phyloP scores from a whole-genome alignment of 768 basidiomycete species.

The Melanogaster broomeanus region DNA sequence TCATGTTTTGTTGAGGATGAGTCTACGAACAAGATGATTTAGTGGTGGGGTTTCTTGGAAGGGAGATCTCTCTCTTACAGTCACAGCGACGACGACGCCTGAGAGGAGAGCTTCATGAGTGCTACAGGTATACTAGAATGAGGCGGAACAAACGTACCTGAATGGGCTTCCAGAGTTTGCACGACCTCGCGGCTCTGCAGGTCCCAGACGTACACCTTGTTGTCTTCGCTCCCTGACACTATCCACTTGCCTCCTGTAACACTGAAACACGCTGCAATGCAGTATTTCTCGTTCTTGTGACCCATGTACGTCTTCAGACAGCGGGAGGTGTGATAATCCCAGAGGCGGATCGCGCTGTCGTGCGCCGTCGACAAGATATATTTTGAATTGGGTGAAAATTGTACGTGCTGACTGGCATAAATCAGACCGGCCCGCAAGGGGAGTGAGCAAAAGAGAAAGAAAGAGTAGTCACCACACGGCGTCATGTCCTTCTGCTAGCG shows the following conservation, averaged over 20 bases:
- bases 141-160: slow-evolving; percentile 43
- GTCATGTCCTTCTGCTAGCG: slow-evolving; percentile 86
- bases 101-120: slow-evolving; percentile 9
- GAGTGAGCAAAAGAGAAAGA: not conserved
- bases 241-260: slow-evolving; percentile 90
- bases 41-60: not conserved
- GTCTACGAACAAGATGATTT: slow-evolving; percentile 46
- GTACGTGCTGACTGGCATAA: slow-evolving; percentile 72
- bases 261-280: slow-evolving; percentile 81
- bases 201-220: slow-evolving; percentile 90
- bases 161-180: slow-evolving; percentile 77
- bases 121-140: not conserved
- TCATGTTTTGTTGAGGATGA: slow-evolving; percentile 83
- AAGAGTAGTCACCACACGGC: slow-evolving; percentile 68
- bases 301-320: slow-evolving; percentile 90
- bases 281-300: slow-evolving; percentile 81
- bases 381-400: slow-evolving; percentile 95
- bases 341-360: slow-evolving; percentile 89
- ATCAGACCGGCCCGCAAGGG: not conserved
- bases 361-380: slow-evolving; percentile 94
- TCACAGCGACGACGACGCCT: slow-evolving; percentile 74
- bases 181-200: slow-evolving; percentile 84
- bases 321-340: slow-evolving; percentile 92
- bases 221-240: slow-evolving; percentile 88
- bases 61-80: slow-evolving; percentile 58